A percentile compares a stretch with the other conserved stretches of the same genome.
Conservation (phyloP, 768 basidiomycete genomes). For the Suillus americanus region DNA sequence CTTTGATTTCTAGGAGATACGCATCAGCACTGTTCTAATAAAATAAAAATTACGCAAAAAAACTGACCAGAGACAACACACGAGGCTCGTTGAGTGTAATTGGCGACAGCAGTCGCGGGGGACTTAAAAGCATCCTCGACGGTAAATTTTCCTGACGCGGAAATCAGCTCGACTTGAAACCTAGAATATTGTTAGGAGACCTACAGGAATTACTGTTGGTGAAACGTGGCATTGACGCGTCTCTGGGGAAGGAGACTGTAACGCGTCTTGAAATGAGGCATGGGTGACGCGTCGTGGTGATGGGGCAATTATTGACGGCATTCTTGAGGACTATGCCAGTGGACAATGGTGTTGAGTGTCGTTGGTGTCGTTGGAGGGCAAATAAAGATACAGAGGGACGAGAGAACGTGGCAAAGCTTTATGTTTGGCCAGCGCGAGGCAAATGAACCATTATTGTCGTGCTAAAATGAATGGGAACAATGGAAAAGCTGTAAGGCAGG, state of each 20-base stretch:
- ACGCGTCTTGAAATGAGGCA: constrained; percentile 6
- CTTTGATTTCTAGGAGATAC: constrained; percentile 35
- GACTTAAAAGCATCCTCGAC: constrained; percentile 23
- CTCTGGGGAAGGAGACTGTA: constrained; percentile 6
- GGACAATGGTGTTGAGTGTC: constrained; percentile 11
- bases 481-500: constrained; percentile 14
- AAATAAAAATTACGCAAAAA: neutral
- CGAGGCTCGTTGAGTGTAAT: constrained; percentile 34
- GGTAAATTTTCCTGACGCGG: constrained; percentile 21
- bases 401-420: constrained; percentile 30
- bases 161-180: constrained; percentile 7
- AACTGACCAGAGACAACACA: constrained; percentile 19
- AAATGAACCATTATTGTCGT: constrained; percentile 23
- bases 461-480: constrained; percentile 25
- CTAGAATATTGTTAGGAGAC: neutral
- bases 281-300: constrained; percentile 34
- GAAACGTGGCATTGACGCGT: neutral
- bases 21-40: neutral
- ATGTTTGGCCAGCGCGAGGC: constrained; percentile 23
- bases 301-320: constrained; percentile 46
- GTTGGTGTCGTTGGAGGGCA: constrained; percentile 12
- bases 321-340: constrained; percentile 14
- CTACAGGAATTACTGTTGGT: constrained; percentile 2
- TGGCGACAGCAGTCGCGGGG: constrained; percentile 39
- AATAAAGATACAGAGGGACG: constrained; percentile 34